Evolutionary conservation across 2,329 filamentous ascomycete genomes (phyloP), one percentile per base, ranked within the genome.

Genomic region (Fusarium sp.): DNA sequence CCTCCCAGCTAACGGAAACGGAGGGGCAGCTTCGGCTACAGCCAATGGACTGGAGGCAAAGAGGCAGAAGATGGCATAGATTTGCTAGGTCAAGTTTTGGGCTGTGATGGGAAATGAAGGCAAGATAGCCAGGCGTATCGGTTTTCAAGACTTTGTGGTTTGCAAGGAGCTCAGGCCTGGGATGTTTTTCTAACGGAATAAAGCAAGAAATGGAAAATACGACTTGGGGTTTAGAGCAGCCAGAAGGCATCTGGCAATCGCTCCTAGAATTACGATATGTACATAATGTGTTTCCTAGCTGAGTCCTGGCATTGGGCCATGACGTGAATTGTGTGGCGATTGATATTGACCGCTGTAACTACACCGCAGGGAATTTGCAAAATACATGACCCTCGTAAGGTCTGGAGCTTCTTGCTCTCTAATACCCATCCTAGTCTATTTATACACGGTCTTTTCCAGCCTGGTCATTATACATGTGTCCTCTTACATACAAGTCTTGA

Each of bases 41-140:
- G 70, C 58, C 5, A 72, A 70, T 24, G 75, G 73, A 3, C 38
- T 76, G 9, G 85, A 86, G 51, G 72, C 76, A 3, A 87, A 87
- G 72, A 78, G 85, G 43, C 83, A 83, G 72, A 84, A 79, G 73
- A 79, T 76, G 61, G 70, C 72, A 32, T 80, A 72, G 63, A 26
- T 48, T 10, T 61, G 44, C 28, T 28, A 34, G 44, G 46, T 11
- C 51, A 25, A 32, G 35, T 24, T 48, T 39, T 31, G 38, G 31
- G 38, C 19, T 41, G 26, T 32, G 41, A 38, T n/a, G 41, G 36
- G 25, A 43, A 15, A 52, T 38, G 32, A 61, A 8, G 48, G 46
- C 43, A 60, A 28, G 42, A 52, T 50, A 41, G 53, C 50, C 38
- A 45, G 68, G 69, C 68, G 69, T 48, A 68, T 48, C 13, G 46